A percentile compares a stretch with the other conserved stretches of the same genome.
Conservation (phyloP, 441 rosid genomes). For the Adansonia grandidieri region DNA sequence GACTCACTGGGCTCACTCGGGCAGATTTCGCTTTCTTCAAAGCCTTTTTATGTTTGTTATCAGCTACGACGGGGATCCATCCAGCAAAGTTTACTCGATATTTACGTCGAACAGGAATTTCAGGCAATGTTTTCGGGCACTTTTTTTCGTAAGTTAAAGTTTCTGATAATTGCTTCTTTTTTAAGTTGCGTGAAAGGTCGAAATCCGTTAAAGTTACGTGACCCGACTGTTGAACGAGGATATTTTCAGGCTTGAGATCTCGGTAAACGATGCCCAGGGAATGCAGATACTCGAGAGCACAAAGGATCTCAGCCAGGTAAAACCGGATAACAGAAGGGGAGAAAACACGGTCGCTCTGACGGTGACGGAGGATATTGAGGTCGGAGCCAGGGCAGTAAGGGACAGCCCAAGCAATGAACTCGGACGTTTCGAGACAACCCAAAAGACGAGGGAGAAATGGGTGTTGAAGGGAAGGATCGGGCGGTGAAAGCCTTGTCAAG, state of each 20-base stretch:
- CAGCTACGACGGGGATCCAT: conserved; percentile 44
- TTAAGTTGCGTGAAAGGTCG: conserved; percentile 72
- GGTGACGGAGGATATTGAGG: conserved; percentile 76
- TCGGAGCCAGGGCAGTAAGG: conserved; percentile 98
- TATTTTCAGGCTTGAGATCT: conserved; percentile 90
- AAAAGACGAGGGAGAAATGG: conserved; percentile 81
- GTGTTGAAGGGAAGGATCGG: conserved; percentile 36
- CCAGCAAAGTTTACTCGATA: conserved; percentile 42
- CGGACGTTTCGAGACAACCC: conserved; percentile 56
- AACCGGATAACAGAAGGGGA: conserved; percentile 72
- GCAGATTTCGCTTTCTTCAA: conserved; percentile 69
- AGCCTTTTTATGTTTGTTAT: conserved; percentile 31
- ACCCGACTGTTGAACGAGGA: conserved; percentile 76
- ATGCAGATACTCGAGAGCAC: conserved; percentile 85
- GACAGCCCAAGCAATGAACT: conserved; percentile 74
- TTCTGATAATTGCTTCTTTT: conserved; percentile 23
- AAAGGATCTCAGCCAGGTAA: conserved; percentile 79
- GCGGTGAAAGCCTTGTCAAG: conserved; percentile 49
- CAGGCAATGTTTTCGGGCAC: neutral
- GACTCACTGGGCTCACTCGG: conserved; percentile 81
- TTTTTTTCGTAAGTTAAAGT: neutral
- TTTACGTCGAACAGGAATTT: conserved; percentile 3
- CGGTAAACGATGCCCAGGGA: conserved; percentile 71
- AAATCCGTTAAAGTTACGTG: conserved; percentile 94
- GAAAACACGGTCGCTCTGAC: conserved; percentile 80